Evolutionary conservation across 106 monocot genomes (phyloP), one percentile per base, ranked within the genome.

Genomic region (Vanilla planifolia): DNA sequence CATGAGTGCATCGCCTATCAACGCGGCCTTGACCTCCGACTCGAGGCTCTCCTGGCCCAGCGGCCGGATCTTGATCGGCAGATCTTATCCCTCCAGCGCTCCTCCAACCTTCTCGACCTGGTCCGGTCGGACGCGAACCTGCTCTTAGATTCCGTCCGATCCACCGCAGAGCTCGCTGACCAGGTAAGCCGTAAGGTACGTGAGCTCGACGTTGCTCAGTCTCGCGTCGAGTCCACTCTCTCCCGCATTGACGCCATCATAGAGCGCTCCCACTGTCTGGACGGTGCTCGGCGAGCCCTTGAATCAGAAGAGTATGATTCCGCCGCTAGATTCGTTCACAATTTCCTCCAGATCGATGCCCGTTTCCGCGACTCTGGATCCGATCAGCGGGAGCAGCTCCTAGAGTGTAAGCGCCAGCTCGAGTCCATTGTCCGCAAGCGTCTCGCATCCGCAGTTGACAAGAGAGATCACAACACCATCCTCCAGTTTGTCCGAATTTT

Each of bases 1-100:
- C 95, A 95, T 68, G 81, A 86, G 59, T 96, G 95, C 95, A 63
- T 96, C 74, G 95, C 95, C 65, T 80, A 90, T 67, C 95, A 93
- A 75, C 85, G 93, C 39, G 67, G 67, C 51, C 79, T 89, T 55
- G 89, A 88, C 64, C 69, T 82, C 74, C 67, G 69, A 43, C 77
- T 89, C 42, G 88, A 88, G 24, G 67, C 84, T 53, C 88, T 93
- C 66, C 88, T 86, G 53, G 59, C 82, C 41, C 77, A 70, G 63
- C 93, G 82, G 33, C 71, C 93, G 33, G 85, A 89, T n/a, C 85
- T 85, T 57, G 85, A 89, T 55, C 93, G 88, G 68, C 85, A 72
- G 40, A 73, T 82, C 43, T 35, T 66, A 55, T 66, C 92, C 62
- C 77, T 88, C 51, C 71, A 71, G 53, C 74, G 84, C 48, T 79